Evolutionary conservation across 371 early-diverging fungal genomes (phyloP).

Genomic region (Synchytrium microbalum): DNA sequence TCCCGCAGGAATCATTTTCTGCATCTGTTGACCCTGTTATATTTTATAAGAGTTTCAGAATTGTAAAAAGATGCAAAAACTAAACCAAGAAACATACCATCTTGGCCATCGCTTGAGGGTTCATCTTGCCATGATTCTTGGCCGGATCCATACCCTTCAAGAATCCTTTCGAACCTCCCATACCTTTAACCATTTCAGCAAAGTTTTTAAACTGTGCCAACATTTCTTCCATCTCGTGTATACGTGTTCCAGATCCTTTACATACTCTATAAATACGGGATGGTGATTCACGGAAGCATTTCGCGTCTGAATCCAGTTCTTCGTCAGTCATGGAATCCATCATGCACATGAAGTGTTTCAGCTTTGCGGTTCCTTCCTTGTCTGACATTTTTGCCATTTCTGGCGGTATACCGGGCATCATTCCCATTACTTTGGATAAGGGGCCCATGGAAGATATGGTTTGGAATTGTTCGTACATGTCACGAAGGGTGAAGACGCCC

Average conservation of each 20-base stretch:
- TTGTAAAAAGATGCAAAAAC: constrained; percentile 27
- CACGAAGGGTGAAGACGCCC: constrained; percentile 91
- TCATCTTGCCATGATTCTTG: constrained; percentile 11
- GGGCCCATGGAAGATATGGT: constrained; percentile 90
- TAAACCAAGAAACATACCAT: constrained; percentile 6
- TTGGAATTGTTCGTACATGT: constrained; percentile 95
- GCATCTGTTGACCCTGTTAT: constrained; percentile 61
- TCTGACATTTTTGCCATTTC: constrained; percentile 70
- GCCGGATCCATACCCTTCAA: constrained; percentile 52
- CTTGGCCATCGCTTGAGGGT: constrained; percentile 12
- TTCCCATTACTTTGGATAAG: constrained; percentile 90
- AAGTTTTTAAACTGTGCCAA: constrained; percentile 77
- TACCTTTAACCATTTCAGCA: constrained; percentile 88
- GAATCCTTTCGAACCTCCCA: constrained; percentile 90
- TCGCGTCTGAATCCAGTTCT: constrained; percentile 91
- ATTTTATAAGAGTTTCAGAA: constrained; percentile 52
- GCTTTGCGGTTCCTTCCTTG: constrained; percentile 66
- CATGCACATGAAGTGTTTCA: constrained; percentile 88
- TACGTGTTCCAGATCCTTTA: constrained; percentile 81
- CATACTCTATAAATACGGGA: constrained; percentile 82
- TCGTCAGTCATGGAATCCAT: constrained; percentile 96
- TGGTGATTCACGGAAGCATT: constrained; percentile 71
- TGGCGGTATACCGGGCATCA: constrained; percentile 90
- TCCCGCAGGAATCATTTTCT: constrained; percentile 60
- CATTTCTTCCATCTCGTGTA: constrained; percentile 79